Evolutionary conservation across 2,329 filamentous ascomycete species (phyloP), one percentile per base, ranked within the genome.

Genomic region (Monosporascus sp.): DNA sequence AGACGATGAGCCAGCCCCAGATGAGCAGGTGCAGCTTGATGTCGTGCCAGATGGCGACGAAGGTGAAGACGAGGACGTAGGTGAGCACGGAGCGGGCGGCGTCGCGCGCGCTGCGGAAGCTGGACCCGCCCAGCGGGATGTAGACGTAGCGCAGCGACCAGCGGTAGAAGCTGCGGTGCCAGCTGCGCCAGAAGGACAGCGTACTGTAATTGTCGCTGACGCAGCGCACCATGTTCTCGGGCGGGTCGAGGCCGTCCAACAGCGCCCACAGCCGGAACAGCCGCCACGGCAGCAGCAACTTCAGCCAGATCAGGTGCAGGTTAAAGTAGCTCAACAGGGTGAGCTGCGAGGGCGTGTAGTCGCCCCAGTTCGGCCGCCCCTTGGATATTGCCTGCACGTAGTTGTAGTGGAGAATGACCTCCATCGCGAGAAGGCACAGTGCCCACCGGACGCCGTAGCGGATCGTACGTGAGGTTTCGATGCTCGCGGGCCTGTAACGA

Each of bases 201-300:
- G 90, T 88, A 58, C 88, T 92, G 75, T 92, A 97, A 70, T 97
- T 97, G 75, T 99, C 85, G 65, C 86, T 92, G 72, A 97, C 90
- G 72, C 95, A 99, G 61, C 94, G 89, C 51, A 97, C 83, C 90
- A 99, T 97, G 74, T 99, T 99, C 73, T 99, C 94, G 0, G 94
- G 93, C 0, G 94, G 90, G 66, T 99, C 94, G 61, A 99, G 84
- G 56, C 89, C 90, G 68, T 99, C 94, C 17, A 92, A 68, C 4
- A 99, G 80, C 0, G 90, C 80, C 94, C 94, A 99, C n/a, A 99
- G 83, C 5, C 95, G 89, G 81, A 97, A 97, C 69, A 97, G 87
- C n/a, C 94, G 88, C 92, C 93, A 99, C 1, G 94, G 94, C 7
- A 99, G 83, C 5, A 99, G 84, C 1, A 99, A 84, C 70, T 99